These are phyloP conservation scores for Aspergillus luchuensis DNA, from an alignment of 2,329 filamentous ascomycete genomes.

Conservation along the genomic window DNA sequence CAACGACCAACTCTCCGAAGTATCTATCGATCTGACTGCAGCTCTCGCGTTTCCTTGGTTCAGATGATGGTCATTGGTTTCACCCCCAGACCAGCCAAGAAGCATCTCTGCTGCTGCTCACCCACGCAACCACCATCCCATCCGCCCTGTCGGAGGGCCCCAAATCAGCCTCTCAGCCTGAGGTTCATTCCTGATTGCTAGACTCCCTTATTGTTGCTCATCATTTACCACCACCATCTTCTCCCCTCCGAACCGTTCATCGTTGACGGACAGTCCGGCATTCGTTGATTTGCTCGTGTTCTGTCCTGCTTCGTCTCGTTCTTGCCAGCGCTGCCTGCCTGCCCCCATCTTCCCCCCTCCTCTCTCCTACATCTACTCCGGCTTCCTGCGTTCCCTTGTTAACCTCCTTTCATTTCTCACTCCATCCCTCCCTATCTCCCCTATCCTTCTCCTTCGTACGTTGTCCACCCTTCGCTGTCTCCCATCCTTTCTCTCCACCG, in stretches of 20 bases:
- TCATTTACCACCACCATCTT: not conserved
- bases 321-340: not conserved
- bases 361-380: slow-evolving; percentile 8
- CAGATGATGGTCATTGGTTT: slow-evolving; percentile 11
- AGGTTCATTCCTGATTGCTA: not conserved
- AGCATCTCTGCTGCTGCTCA: slow-evolving; percentile 4
- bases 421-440: slow-evolving; percentile 4
- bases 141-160: slow-evolving; percentile 7
- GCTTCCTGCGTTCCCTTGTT: slow-evolving; percentile 3
- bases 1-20: not conserved
- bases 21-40: slow-evolving; percentile 1
- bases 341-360: slow-evolving; percentile 8
- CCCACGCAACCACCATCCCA: not conserved
- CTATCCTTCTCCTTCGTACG: not conserved
- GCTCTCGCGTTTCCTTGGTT: slow-evolving; percentile 2
- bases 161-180: slow-evolving; percentile 8
- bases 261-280: not conserved
- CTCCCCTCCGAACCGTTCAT: not conserved
- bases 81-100: slow-evolving; percentile 9
- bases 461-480: not conserved
- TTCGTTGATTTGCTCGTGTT: slow-evolving; percentile 2
- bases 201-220: not conserved
- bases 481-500: slow-evolving; percentile 1
- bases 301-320: slow-evolving; percentile 6
- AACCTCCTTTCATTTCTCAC: slow-evolving; percentile 10